Percentiles rank a stretch among this genome's conserved stretches.
Conservation (phyloP, 2,329 filamentous ascomycete species). For the Colletotrichum sp. region DNA sequence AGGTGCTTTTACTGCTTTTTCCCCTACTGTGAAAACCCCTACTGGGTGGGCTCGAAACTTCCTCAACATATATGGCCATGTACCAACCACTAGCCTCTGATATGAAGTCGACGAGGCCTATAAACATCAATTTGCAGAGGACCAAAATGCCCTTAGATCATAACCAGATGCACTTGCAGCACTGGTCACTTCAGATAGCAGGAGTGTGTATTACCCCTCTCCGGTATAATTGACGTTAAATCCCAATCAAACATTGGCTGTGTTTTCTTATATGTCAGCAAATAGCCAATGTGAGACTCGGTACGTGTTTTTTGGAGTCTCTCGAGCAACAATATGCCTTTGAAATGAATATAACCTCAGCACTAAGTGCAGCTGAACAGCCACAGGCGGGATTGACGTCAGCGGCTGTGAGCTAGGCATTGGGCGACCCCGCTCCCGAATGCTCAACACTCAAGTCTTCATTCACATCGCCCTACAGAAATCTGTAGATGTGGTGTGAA, state of each 20-base stretch:
- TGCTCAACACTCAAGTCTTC: background rate
- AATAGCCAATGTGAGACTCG: background rate
- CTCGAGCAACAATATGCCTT: background rate
- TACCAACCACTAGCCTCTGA: background rate
- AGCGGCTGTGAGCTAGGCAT: background rate
- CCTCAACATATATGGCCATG: background rate
- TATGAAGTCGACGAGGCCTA: background rate
- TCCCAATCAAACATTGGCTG: background rate
- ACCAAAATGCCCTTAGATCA: background rate
- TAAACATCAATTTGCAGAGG: background rate
- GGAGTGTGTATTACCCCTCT: background rate
- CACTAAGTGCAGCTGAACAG: background rate
- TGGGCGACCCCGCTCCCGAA: background rate
- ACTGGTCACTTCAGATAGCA: background rate
- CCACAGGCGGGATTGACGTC: background rate
- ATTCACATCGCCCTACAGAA: background rate
- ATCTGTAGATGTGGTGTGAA: background rate
- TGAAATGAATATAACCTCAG: background rate
- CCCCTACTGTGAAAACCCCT: background rate
- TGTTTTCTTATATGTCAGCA: background rate
- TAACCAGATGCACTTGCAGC: fast-evolving
- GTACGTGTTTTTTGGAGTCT: background rate
- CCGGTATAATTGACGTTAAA: fast-evolving
- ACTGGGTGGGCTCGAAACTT: background rate
- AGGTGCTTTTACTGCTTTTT: background rate